Conservation (phyloP, 495 filamentous ascomycete genomes). For the Aspergillus egyptiacus region DNA sequence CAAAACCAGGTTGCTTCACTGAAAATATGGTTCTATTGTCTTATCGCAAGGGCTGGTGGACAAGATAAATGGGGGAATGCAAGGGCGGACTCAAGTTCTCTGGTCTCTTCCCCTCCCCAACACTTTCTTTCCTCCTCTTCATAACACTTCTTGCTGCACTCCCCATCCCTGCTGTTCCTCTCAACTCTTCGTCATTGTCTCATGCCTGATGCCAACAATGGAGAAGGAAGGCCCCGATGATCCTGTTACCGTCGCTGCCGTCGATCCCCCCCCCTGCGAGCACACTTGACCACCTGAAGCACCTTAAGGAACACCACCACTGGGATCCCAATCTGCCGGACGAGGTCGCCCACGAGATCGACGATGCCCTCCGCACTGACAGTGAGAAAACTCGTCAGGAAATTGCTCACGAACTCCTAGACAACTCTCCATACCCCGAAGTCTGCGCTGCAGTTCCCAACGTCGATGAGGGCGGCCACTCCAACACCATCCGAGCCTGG, state of each 20-base stretch:
- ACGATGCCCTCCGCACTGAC: slow-evolving; percentile 49
- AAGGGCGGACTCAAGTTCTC: background rate
- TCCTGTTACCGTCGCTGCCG: slow-evolving; percentile 22
- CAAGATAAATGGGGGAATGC: no score
- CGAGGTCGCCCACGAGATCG: slow-evolving; percentile 55
- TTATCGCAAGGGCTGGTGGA: no score
- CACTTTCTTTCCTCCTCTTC: background rate
- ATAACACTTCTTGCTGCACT: background rate
- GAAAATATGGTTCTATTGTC: no score
- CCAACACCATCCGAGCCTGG: slow-evolving; percentile 69
- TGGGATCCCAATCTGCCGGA: slow-evolving; percentile 66
- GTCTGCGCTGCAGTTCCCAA: slow-evolving; percentile 41
- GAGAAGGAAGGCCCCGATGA: slow-evolving; percentile 27
- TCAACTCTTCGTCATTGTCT: background rate
- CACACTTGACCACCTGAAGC: slow-evolving; percentile 28
- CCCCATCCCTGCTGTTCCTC: background rate
- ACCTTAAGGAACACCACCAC: slow-evolving; percentile 54
- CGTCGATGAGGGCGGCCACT: slow-evolving; percentile 59
- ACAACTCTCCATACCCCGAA: slow-evolving; percentile 67
- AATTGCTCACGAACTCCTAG: slow-evolving; percentile 52
- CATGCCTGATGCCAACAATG: slow-evolving; percentile 19
- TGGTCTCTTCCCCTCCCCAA: no score
- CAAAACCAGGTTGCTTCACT: no score
- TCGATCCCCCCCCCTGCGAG: slow-evolving; percentile 38
- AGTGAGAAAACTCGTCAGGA: slow-evolving; percentile 49